Percentiles rank a stretch among this genome's conserved stretches.
phyloP scores from a whole-genome alignment of 73 alveolate species.

The Paramecium octaurelia region DNA sequence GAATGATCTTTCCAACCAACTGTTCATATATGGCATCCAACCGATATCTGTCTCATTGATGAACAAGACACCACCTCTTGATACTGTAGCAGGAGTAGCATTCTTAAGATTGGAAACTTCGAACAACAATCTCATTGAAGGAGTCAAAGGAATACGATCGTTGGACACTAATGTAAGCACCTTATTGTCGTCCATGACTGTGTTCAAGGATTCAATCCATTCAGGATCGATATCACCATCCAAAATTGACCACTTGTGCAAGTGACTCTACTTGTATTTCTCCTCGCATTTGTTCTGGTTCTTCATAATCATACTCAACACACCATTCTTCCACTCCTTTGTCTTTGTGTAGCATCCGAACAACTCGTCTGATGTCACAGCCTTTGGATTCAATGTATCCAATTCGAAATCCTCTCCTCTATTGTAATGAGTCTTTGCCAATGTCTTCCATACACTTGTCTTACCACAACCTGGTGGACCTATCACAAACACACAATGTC shows the following conservation, averaged over 20 bases:
- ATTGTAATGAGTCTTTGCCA: slow-evolving; percentile 72
- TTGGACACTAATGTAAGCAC: slow-evolving; percentile 98
- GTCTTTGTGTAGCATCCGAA: slow-evolving; percentile 97
- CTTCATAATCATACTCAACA: slow-evolving; percentile 98
- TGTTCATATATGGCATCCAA: slow-evolving; percentile 99
- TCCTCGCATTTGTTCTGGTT: slow-evolving; percentile 92
- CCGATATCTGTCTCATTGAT: slow-evolving; percentile 99
- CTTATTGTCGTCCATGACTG: slow-evolving; percentile 99
- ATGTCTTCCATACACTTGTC: slow-evolving; percentile 98
- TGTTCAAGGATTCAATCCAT: slow-evolving; percentile 99
- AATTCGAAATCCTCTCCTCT: slow-evolving; percentile 83
- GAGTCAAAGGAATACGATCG: slow-evolving; percentile 99
- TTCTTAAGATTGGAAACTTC: slow-evolving; percentile 97
- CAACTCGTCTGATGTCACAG: slow-evolving; percentile 99
- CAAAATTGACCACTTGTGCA: slow-evolving; percentile 98
- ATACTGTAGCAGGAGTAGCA: slow-evolving; percentile 99
- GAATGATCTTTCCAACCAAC: slow-evolving; percentile 93
- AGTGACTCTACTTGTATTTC: slow-evolving; percentile 87
- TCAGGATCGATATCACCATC: slow-evolving; percentile 99
- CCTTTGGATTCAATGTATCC: slow-evolving; percentile 99
- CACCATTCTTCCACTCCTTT: slow-evolving; percentile 99
- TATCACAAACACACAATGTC: slow-evolving; percentile 99
- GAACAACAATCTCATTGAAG: slow-evolving; percentile 97
- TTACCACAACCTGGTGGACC: slow-evolving; percentile 99
- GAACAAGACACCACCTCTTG: slow-evolving; percentile 99